Base-by-base conservation (phyloP, 345 rosid genomes). In the Populus nigra region DNA sequence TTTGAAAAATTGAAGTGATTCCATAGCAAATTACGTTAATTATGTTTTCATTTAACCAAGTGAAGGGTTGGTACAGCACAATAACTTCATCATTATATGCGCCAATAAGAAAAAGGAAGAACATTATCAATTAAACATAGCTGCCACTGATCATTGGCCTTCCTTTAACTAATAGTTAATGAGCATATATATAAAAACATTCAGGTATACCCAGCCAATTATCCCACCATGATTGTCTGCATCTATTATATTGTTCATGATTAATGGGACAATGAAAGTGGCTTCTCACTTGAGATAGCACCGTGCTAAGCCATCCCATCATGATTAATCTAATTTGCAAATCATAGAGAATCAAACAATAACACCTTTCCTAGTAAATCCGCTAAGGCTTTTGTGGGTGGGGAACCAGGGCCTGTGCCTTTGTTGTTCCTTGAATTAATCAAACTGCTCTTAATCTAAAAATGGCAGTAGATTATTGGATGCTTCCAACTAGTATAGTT, bases 301-400 rank as follows among this genome's bases (percentile, higher is more conserved):
- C 22, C 50, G 35, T 62, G 31, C 67, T 71, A 75, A 39, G 16
- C 17, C 65, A 39, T 61, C 23, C 65, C 63, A 57, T 74, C 33
- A 67, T 83, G 33, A 66, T 38, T 61, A 67, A 29, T 66, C 71
- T 61, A 69, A 69, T 70, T 75, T 15, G 35, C 35, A 57, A 81
- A 72, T 81, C 77, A 75, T 75, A 78, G 71, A 50, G 71, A 74
- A 67, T 71, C 67, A 57, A 80, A 55, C 63, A 75, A 45, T 70
- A 67, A 72, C 80, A 72, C 38, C 84, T 72, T 81, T 57, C 72
- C 49, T 75, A 43, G 49, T 75, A 77, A 78, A 78, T 72, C 74
- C 36, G 81, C 53, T 59, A 29, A 59, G 74, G 69, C 78, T 78
- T 78, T 79, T 70, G 23, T 49, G 53, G n/a, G 73, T 79, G 85